These are phyloP conservation scores for Mucuna pruriens DNA, from an alignment of 306 rosid species.

Conservation along the genomic window DNA sequence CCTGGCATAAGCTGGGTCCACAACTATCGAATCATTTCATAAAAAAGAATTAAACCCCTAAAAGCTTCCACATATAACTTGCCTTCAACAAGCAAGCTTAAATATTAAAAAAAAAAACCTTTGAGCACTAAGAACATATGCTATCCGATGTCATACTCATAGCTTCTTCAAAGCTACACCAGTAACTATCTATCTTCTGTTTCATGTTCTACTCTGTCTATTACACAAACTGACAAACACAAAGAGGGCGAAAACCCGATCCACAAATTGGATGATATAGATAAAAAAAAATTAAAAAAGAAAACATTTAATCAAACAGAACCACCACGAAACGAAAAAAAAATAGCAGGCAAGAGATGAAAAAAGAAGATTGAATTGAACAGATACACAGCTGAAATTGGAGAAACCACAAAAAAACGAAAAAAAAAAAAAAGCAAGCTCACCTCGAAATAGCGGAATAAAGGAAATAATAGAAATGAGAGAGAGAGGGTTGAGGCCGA, in stretches of 20 bases:
- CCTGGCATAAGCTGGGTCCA: slow-evolving; percentile 15
- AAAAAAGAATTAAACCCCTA: not conserved
- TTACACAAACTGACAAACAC: slow-evolving; percentile 16
- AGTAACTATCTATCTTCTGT: slow-evolving; percentile 35
- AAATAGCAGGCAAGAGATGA: not conserved
- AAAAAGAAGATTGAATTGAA: slow-evolving; percentile 18
- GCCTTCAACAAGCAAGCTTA: slow-evolving; percentile 29
- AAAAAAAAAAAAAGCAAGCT: slow-evolving; percentile 10
- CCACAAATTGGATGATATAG: not conserved
- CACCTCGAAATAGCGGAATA: slow-evolving; percentile 32
- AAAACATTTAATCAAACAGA: slow-evolving; percentile 11
- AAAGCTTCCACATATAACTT: slow-evolving; percentile 34
- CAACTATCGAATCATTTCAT: slow-evolving; percentile 20
- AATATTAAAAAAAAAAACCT: not conserved
- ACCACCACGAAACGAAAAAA: not conserved
- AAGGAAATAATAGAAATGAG: slow-evolving; percentile 20
- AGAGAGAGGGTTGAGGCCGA: slow-evolving; percentile 24
- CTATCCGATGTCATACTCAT: slow-evolving; percentile 31
- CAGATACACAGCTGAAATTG: slow-evolving; percentile 24
- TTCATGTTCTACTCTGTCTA: slow-evolving; percentile 31
- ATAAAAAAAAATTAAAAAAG: not conserved
- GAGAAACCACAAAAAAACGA: not conserved
- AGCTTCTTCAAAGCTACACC: slow-evolving; percentile 36
- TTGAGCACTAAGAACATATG: slow-evolving; percentile 9
- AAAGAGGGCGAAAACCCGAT: slow-evolving; percentile 6